Percentiles rank a stretch among this genome's conserved stretches.
These are phyloP conservation scores for Perilla frutescens DNA, from an alignment of 257 asterid genomes.

Conservation along the genomic window DNA sequence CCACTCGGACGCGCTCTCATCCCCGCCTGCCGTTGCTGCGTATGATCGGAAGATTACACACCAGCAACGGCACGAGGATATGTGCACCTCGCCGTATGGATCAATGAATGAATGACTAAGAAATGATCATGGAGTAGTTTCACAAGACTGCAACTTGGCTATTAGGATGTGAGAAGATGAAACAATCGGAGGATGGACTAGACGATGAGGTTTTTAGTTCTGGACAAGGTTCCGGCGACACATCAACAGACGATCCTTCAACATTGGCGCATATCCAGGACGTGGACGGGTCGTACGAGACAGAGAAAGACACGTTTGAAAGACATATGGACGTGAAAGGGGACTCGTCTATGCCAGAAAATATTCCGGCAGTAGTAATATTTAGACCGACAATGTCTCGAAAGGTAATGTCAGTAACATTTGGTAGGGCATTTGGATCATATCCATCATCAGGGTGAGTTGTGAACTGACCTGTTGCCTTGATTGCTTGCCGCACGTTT, in stretches of 20 bases:
- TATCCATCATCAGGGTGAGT: conserved; percentile 84
- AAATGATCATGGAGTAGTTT: conserved; percentile 26
- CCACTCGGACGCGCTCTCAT: conserved; percentile 17
- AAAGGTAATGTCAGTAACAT: conserved; percentile 60
- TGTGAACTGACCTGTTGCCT: conserved; percentile 72
- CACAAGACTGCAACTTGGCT: conserved; percentile 53
- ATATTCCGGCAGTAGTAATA: conserved; percentile 64
- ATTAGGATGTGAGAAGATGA: conserved; percentile 37
- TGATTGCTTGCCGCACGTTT: conserved; percentile 62
- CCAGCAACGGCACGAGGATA: conserved; percentile 35
- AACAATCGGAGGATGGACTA: conserved; percentile 39
- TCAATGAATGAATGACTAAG: conserved; percentile 51
- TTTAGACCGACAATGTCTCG: conserved; percentile 66
- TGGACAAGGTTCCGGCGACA: conserved; percentile 69
- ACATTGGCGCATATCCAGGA: conserved; percentile 71
- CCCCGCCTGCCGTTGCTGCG: conserved; percentile 38
- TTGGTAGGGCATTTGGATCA: conserved; percentile 76
- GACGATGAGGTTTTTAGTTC: conserved; percentile 54
- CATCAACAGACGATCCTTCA: conserved; percentile 62
- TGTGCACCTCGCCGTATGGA: conserved; percentile 38
- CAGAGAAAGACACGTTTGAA: conserved; percentile 61
- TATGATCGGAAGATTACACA: conserved; percentile 48
- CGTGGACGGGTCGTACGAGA: conserved; percentile 36
- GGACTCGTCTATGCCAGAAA: conserved; percentile 69
- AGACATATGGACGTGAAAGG: conserved; percentile 86